Conservation (phyloP, 2,329 filamentous ascomycete genomes). For the Penicillium sp. region DNA sequence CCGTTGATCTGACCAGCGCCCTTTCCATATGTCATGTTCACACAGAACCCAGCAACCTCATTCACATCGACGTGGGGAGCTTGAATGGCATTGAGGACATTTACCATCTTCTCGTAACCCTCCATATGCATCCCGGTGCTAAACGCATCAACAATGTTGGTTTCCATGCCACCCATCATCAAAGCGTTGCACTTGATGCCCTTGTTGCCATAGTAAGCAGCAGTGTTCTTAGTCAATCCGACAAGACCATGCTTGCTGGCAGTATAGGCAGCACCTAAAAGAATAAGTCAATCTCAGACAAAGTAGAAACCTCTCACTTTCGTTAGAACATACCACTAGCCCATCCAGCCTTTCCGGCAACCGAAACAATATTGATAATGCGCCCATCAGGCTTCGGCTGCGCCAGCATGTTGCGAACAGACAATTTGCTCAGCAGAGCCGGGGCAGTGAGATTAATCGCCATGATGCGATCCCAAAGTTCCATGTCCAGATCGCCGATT, state of each 20-base stretch:
- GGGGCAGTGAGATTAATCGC: constrained; percentile 58
- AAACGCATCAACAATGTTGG: constrained; percentile 55
- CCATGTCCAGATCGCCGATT: constrained; percentile 49
- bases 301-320: background rate
- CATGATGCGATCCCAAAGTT: constrained; percentile 56
- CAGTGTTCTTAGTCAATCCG: constrained; percentile 59
- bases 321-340: constrained; percentile 36
- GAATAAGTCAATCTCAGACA: background rate
- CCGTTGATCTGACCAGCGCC: constrained; percentile 32
- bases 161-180: constrained; percentile 56
- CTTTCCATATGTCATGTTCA: constrained; percentile 27
- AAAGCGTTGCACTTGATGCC: constrained; percentile 56
- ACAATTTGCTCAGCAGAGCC: constrained; percentile 54
- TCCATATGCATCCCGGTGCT: constrained; percentile 27
- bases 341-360: constrained; percentile 48
- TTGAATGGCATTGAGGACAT: constrained; percentile 16
- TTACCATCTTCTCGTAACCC: constrained; percentile 20
- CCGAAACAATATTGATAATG: constrained; percentile 56
- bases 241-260: constrained; percentile 56
- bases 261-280: constrained; percentile 52
- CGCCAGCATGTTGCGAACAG: constrained; percentile 50
- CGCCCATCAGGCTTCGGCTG: constrained; percentile 40
- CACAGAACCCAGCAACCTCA: constrained; percentile 31
- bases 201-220: constrained; percentile 55
- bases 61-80: constrained; percentile 25